Evolutionary conservation across 2,329 filamentous ascomycete genomes (phyloP).

Genomic region (Penicillium palitans): DNA sequence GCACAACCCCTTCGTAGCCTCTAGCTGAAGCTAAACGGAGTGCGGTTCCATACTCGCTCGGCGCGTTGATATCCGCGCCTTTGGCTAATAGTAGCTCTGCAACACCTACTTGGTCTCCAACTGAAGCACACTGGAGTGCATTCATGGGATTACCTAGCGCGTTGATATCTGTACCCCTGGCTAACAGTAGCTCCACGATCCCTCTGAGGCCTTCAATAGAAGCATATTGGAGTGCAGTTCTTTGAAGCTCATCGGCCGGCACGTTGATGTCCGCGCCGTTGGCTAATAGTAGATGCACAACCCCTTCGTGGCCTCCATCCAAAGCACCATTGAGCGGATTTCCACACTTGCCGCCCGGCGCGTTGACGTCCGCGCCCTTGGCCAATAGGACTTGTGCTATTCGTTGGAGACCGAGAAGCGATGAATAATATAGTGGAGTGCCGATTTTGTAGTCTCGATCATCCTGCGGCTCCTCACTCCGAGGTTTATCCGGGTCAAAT

Average conservation of each 20-base stretch:
- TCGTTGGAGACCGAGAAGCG: background rate
- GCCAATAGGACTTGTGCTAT: background rate
- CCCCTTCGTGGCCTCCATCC: background rate
- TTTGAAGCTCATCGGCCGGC: rapidly evolving
- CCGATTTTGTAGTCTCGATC: rapidly evolving
- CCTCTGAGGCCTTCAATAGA: no score
- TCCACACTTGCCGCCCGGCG: background rate
- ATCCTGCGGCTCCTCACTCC: rapidly evolving
- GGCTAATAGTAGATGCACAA: background rate
- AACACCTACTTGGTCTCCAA: rapidly evolving
- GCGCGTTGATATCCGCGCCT: background rate
- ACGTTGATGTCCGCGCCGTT: background rate
- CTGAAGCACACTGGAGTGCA: background rate
- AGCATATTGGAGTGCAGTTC: no score
- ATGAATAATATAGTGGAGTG: background rate
- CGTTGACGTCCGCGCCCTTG: background rate
- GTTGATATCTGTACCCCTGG: no score
- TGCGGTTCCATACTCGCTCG: background rate
- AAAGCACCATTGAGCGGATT: background rate
- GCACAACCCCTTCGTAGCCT: background rate
- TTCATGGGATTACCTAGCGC: rapidly evolving
- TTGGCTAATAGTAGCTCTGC: background rate
- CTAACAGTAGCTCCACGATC: no score
- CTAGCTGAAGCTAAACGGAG: background rate
- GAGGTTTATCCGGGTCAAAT: background rate